These are phyloP conservation scores for Penicillium sp. DNA, from an alignment of 2,329 filamentous ascomycete genomes.

Conservation along the genomic window DNA sequence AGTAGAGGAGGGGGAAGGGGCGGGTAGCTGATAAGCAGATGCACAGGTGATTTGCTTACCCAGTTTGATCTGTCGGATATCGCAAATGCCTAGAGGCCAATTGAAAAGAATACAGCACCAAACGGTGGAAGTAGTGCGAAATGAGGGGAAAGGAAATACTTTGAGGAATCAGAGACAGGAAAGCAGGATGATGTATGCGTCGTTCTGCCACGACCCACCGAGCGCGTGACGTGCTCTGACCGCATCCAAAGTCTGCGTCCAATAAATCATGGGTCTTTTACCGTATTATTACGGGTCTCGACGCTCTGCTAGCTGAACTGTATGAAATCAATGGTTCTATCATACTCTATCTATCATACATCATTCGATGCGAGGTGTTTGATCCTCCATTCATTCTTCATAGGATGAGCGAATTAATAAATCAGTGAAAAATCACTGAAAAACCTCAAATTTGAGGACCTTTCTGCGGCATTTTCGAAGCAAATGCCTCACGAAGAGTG, in stretches of 20 bases:
- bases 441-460: not conserved
- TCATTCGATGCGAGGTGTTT: not conserved
- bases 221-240: slow-evolving; percentile 37
- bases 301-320: not conserved
- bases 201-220: slow-evolving; percentile 37
- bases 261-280: slow-evolving; percentile 12
- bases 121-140: not conserved
- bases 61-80: slow-evolving; percentile 7
- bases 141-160: slow-evolving; percentile 7
- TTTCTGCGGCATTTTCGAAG: slow-evolving; percentile 12
- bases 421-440: not conserved
- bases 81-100: slow-evolving; percentile 8
- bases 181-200: slow-evolving; percentile 35
- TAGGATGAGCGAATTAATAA: not conserved
- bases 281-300: slow-evolving; percentile 22
- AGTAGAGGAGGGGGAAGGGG: slow-evolving; percentile 1
- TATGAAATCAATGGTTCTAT: not conserved
- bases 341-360: not conserved
- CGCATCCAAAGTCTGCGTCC: slow-evolving; percentile 15
- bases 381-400: not conserved
- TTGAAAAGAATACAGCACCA: slow-evolving; percentile 1
- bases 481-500: slow-evolving; percentile 18
- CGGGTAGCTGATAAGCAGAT: slow-evolving; percentile 16
- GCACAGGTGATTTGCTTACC: slow-evolving; percentile 23
- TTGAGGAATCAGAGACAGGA: slow-evolving; percentile 14